Base-by-base conservation (phyloP, 2,329 filamentous ascomycete species). In the Pseudocercospora musae region DNA sequence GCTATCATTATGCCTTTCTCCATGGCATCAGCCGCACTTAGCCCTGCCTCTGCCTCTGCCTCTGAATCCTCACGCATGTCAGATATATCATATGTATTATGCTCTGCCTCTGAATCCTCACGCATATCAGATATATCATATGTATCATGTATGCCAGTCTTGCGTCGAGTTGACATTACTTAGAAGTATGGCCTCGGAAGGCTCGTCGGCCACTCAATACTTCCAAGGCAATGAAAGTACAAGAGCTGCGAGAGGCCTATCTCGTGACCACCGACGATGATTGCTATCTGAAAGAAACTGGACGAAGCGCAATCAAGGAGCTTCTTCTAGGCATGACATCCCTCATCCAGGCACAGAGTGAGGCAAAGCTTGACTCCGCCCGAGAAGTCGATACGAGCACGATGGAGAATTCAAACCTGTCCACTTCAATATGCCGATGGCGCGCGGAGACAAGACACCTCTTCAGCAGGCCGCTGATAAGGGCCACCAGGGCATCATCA, bases 191-290 rank as follows among this genome's bases (percentile, higher is more conserved):
- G 44, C 44, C 5, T 8, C 18, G 44, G 44, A 5, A 25, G 44
- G 18, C 18, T 15, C 21, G 9, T 25, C 21, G n/a, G n/a, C n/a
- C 44, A 48, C 18, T 23, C 44, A 48, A 23, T 23, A 23, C 21
- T 48, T 11, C 44, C 44, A 48, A 7, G 44, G 44, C 44, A 48
- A 48, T 64, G 10, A 66, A 40, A 4, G 33, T 70, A 4, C 54
- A 23, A 4, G 60, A 70, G 49, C 57, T 69, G 9, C 60, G 50
- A 10, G 69, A 72, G 4, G 66, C 65, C n/a, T 53, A 57, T 18
- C 63, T 69, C 29, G 62, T 62, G 8, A 53, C 66, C 44, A 40
- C 33, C 10, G 9, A 15, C 29, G 3, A 23, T 7, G 31, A 53
- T 5, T 37, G 27, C 11, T 29, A 58, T 37, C 13, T 60, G n/a